Evolutionary conservation across 1,284 basidiomycete species (phyloP).

Genomic region (Rhodotorula sp.): DNA sequence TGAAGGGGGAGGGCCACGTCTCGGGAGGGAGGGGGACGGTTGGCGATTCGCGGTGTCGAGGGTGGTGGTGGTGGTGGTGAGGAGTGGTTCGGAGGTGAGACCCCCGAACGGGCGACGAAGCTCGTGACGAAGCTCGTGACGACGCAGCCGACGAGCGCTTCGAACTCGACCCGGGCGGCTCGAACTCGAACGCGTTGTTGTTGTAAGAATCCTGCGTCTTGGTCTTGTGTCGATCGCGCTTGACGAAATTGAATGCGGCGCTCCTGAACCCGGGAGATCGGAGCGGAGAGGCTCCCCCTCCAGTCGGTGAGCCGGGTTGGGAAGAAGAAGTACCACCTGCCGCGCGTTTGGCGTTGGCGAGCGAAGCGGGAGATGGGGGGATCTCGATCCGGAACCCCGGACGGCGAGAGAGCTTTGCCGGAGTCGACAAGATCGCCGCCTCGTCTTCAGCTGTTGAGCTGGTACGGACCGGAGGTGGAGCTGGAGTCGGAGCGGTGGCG

Average conservation of each 20-base stretch:
- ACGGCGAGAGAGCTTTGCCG: slow-evolving; percentile 14
- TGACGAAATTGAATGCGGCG: slow-evolving; percentile 7
- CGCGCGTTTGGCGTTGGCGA: slow-evolving; percentile 1
- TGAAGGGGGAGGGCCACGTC: slow-evolving; percentile 31
- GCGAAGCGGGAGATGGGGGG: not conserved
- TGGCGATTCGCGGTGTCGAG: not conserved
- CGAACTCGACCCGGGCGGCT: too few relatives aligned
- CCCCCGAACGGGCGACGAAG: slow-evolving; percentile 8
- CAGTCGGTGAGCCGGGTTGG: slow-evolving; percentile 5
- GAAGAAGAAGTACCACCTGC: not conserved
- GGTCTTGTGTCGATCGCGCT: not conserved
- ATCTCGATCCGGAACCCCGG: slow-evolving; percentile 31
- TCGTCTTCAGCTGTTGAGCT: not conserved
- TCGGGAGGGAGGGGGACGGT: slow-evolving; percentile 2
- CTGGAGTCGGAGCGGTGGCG: not conserved
- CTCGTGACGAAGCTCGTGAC: slow-evolving; percentile 20
- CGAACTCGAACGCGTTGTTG: too few relatives aligned
- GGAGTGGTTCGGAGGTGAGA: not conserved
- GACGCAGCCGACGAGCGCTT: slow-evolving; percentile 6
- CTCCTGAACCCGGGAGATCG: slow-evolving; percentile 10
- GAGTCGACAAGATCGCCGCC: slow-evolving; percentile 5
- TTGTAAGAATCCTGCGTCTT: not conserved
- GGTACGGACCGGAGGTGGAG: not conserved
- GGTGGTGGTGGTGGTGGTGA: slow-evolving; percentile 5
- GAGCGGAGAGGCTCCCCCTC: not conserved